Conservation (phyloP, 306 rosid genomes). For the Casuarina equisetifolia region DNA sequence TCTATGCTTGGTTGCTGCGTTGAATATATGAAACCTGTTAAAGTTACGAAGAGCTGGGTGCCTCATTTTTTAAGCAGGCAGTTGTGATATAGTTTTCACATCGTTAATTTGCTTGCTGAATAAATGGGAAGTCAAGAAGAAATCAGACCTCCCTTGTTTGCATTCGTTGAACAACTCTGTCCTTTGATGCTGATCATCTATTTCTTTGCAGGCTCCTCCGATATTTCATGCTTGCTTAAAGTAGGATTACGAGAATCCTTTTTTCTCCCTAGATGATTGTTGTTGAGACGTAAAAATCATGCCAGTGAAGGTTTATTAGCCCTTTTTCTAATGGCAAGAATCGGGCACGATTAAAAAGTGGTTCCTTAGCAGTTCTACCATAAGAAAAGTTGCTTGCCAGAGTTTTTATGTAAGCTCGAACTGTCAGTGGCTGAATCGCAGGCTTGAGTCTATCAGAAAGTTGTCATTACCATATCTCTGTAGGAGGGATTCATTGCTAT, state of each 20-base stretch:
- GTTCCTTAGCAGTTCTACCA: background rate
- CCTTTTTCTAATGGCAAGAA: background rate
- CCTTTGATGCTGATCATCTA: conserved; percentile 10
- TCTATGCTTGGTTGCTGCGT: background rate
- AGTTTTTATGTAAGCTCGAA: background rate
- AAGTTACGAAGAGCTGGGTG: background rate
- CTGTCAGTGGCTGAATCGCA: background rate
- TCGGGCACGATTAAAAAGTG: background rate
- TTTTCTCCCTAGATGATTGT: background rate
- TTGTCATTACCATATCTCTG: background rate
- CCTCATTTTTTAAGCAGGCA: background rate
- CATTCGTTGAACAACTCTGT: conserved; percentile 7
- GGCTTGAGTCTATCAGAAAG: background rate
- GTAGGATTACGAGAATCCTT: background rate
- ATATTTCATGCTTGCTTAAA: conserved; percentile 25
- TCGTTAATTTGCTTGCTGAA: background rate
- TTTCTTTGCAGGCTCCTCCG: conserved; percentile 40
- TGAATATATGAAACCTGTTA: background rate
- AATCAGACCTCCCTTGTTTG: background rate
- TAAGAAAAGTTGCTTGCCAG: background rate
- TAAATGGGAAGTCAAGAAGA: background rate
- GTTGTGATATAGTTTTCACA: background rate
- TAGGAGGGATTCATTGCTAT: background rate
- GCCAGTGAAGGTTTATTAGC: background rate
- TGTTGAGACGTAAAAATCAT: background rate